A percentile compares a stretch with the other conserved stretches of the same genome.
Evolutionary conservation across 805 yeast species (phyloP).

Genomic region (Yueomyces sp.): DNA sequence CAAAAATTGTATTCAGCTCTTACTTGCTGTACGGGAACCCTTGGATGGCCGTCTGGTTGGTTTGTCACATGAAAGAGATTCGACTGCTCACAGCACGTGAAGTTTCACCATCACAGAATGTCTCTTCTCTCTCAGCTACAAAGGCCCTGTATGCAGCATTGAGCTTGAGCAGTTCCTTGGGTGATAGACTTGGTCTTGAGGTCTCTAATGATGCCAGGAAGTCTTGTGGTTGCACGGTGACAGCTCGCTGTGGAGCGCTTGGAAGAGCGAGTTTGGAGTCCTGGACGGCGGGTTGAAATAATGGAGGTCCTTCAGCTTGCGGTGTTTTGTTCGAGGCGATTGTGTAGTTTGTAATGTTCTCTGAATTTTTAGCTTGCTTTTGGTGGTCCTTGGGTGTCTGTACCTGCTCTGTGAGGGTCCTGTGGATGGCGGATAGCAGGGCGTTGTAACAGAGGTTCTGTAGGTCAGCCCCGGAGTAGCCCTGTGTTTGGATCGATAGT

Average conservation of each 20-base stretch:
- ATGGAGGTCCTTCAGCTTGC: no score
- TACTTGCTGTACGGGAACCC: no score
- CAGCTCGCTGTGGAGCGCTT: not conserved
- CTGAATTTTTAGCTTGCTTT: no score
- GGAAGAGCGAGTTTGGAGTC: no score
- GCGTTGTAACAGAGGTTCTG: conserved; percentile 91
- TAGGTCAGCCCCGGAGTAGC: conserved; percentile 89
- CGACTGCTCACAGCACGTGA: conserved; percentile 77
- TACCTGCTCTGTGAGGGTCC: conserved; percentile 32
- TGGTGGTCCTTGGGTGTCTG: not conserved
- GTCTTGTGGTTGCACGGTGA: conserved; percentile 36
- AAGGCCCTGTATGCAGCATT: conserved; percentile 55
- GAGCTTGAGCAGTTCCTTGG: conserved; percentile 52
- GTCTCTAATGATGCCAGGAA: conserved; percentile 50
- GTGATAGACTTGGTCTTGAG: conserved; percentile 83
- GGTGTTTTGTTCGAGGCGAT: no score
- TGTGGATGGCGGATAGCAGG: conserved; percentile 72
- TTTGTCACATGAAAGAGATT: conserved; percentile 55
- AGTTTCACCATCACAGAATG: conserved; percentile 76
- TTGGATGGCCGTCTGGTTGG: not conserved
- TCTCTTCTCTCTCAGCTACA: conserved; percentile 66
- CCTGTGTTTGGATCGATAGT: conserved; percentile 50
- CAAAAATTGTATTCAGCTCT: no score
- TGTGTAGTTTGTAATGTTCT: no score
- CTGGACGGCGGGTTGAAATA: no score